Evolutionary conservation across 805 yeast species (phyloP), one percentile per base, ranked within the genome.

Genomic region (Teunomyces cretensis): DNA sequence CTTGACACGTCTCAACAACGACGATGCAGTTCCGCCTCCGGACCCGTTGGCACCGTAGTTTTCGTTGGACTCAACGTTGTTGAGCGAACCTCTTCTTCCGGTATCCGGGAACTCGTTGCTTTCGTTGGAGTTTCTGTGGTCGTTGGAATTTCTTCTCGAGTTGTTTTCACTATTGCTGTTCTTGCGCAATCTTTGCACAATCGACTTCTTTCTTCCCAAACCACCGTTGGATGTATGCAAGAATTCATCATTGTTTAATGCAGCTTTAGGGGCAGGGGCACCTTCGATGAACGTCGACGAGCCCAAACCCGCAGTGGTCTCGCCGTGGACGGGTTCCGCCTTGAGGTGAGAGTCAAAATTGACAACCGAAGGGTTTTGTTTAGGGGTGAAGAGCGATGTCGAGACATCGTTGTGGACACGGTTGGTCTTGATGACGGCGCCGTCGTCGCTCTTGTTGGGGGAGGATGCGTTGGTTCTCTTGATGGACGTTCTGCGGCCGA

Each of bases 281-380:
- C 99, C 99, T 64, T 94, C 97, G 49, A 92, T 62, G 61, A 92
- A 92, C 0, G 99, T 92, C 2, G 96, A 79, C 1, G 92, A 80
- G 2, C 99, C 99, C 35, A 94, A 75, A 1, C 99, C 99, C 42
- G 85, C 75, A 1, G 97, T 87, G 2, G 86, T 76, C 39, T 80
- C 79, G 14, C 99, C 99, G 62, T 92, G 96, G 14, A 92, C 80
- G 22, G 87, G 86, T 22, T 75, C 76, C 27, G 88, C 80, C 57
- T 82, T 84, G 13, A 67, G 69, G 45, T 79, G 80, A 6, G 94
- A 77, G 64, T 91, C 96, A 55, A 91, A 84, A 30, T 81, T 80
- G 13, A 78, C 74, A 16, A 86, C 75, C 15, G 76, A 68, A 6
- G 80, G 78, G 50, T 71, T 75, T 33, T 71, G 69, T 53, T 79